These are phyloP conservation scores for Ophiostoma sp. DNA, from an alignment of 2,329 filamentous ascomycete species.

Conservation along the genomic window DNA sequence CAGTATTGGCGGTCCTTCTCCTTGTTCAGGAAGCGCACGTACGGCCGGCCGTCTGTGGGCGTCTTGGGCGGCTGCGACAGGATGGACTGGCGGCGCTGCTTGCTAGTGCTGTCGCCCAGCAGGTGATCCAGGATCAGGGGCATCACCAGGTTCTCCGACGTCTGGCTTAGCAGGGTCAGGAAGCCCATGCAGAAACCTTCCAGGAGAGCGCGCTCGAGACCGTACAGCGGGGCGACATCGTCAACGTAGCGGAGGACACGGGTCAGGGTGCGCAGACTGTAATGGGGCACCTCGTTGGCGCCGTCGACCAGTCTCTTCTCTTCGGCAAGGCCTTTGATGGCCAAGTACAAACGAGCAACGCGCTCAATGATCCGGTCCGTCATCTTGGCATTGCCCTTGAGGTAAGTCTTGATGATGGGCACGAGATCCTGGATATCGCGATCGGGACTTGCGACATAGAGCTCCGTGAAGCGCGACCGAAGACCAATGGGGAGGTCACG, in stretches of 20 bases:
- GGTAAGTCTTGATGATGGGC: slow-evolving; percentile 80
- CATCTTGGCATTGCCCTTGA: slow-evolving; percentile 65
- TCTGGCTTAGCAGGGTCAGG: slow-evolving; percentile 75
- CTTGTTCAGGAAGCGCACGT: slow-evolving; percentile 70
- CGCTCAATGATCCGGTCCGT: slow-evolving; percentile 72
- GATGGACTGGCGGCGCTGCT: slow-evolving; percentile 60
- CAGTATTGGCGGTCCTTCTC: slow-evolving; percentile 69
- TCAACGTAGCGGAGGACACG: slow-evolving; percentile 83
- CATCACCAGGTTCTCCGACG: slow-evolving; percentile 72
- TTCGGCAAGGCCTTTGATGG: slow-evolving; percentile 74
- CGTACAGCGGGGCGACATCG: slow-evolving; percentile 78
- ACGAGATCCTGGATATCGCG: slow-evolving; percentile 79
- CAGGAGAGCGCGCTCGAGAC: slow-evolving; percentile 76
- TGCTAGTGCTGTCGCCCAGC: slow-evolving; percentile 51
- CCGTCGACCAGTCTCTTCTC: slow-evolving; percentile 87
- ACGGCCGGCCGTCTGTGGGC: slow-evolving; percentile 68
- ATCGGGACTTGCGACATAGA: slow-evolving; percentile 91
- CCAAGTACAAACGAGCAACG: slow-evolving; percentile 80
- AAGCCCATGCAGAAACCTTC: slow-evolving; percentile 99
- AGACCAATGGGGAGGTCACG: slow-evolving; percentile 85
- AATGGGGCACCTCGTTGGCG: slow-evolving; percentile 92
- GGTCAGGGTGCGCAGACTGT: slow-evolving; percentile 90
- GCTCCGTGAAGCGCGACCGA: slow-evolving; percentile 86
- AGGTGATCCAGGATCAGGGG: slow-evolving; percentile 78
- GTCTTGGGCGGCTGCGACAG: slow-evolving; percentile 72